These are phyloP conservation scores for Vinca major DNA, from an alignment of 305 asterid species.

Conservation along the genomic window DNA sequence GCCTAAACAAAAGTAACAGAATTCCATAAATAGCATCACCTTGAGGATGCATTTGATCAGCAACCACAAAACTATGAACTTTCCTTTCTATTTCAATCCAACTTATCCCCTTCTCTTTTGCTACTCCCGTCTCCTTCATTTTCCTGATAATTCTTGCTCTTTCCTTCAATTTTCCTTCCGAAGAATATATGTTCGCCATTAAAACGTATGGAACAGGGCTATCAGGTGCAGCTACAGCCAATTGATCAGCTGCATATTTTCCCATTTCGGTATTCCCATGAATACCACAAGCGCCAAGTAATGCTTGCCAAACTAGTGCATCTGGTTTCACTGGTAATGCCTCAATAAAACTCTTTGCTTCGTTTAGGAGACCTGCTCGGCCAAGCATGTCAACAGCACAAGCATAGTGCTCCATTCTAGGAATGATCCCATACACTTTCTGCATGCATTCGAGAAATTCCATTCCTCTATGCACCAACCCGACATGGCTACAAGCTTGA, in stretches of 20 bases:
- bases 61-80: slow-evolving; percentile 58
- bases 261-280: slow-evolving; percentile 52
- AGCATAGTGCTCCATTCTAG: slow-evolving; percentile 80
- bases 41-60: slow-evolving; percentile 57
- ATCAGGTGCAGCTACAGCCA: slow-evolving; percentile 42
- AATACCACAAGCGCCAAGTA: slow-evolving; percentile 68
- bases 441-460: slow-evolving; percentile 60
- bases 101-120: slow-evolving; percentile 59
- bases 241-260: slow-evolving; percentile 53
- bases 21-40: slow-evolving; percentile 28
- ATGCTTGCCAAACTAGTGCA: slow-evolving; percentile 64
- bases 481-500: slow-evolving; percentile 83
- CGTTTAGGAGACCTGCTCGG: slow-evolving; percentile 58
- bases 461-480: slow-evolving; percentile 59
- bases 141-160: slow-evolving; percentile 48
- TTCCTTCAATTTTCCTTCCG: slow-evolving; percentile 60
- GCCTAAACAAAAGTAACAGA: slow-evolving; percentile 36
- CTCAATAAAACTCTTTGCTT: slow-evolving; percentile 58
- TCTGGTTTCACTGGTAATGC: slow-evolving; percentile 48
- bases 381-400: slow-evolving; percentile 82
- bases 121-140: slow-evolving; percentile 60
- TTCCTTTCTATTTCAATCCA: slow-evolving; percentile 65
- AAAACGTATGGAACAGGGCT: slow-evolving; percentile 48
- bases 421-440: slow-evolving; percentile 34
- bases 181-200: slow-evolving; percentile 76